These are phyloP conservation scores for Suillus subaureus DNA, from an alignment of 768 basidiomycete species.

Conservation along the genomic window DNA sequence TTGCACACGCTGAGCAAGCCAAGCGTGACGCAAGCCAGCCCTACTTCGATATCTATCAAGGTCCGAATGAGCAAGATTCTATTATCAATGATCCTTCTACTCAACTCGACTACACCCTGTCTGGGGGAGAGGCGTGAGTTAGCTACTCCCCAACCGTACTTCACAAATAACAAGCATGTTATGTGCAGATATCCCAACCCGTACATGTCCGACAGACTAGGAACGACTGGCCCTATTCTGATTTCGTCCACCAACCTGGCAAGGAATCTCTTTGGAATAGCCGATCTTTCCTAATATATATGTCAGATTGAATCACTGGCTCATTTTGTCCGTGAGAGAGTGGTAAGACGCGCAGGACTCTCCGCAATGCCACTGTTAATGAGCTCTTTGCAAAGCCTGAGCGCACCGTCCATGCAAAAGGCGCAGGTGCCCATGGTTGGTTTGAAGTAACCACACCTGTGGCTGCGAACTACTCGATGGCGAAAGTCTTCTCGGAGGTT, in stretches of 20 bases:
- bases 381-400: conserved; percentile 13
- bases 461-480: conserved; percentile 21
- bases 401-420: conserved; percentile 21
- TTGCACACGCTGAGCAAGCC: conserved; percentile 8
- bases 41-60: conserved; percentile 18
- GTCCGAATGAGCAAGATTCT: conserved; percentile 15
- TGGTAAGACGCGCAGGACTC: conserved; percentile 11
- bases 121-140: conserved; percentile 18
- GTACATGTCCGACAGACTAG: conserved; percentile 18
- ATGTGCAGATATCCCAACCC: conserved; percentile 19
- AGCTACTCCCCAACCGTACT: not conserved
- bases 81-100: conserved; percentile 16
- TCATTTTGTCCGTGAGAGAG: conserved; percentile 22
- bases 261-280: not conserved
- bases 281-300: conserved; percentile 1
- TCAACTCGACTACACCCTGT: conserved; percentile 19
- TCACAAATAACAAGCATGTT: not conserved
- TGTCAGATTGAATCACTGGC: conserved; percentile 19
- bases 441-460: conserved; percentile 22
- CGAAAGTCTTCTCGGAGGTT: conserved; percentile 16
- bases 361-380: not conserved
- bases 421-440: conserved; percentile 19
- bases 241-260: conserved; percentile 18
- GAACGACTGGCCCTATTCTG: conserved; percentile 17
- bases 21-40: conserved; percentile 16